Conservation (phyloP, 345 rosid genomes). For the Zanthoxylum bungeanum region DNA sequence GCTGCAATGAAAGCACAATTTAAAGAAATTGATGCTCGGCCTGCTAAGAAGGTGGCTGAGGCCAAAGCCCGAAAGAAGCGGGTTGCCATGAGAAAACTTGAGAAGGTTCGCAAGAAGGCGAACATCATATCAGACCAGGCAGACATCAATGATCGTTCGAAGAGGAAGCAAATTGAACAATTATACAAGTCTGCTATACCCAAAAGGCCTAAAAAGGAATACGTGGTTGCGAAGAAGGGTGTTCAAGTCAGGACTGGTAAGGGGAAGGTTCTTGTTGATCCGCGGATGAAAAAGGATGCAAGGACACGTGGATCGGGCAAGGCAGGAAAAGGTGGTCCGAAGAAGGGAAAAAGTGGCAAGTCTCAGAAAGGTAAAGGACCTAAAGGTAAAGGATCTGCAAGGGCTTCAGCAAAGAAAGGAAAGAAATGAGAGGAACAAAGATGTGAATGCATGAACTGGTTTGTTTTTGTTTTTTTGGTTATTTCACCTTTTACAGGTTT, state of each 20-base stretch:
- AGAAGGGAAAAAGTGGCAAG: slow-evolving; percentile 53
- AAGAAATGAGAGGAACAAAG: slow-evolving; percentile 35
- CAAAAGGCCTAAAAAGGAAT: slow-evolving; percentile 68
- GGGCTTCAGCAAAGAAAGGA: slow-evolving; percentile 42
- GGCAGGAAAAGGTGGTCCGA: slow-evolving; percentile 45
- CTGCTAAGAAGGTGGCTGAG: slow-evolving; percentile 93
- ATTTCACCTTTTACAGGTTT: too few relatives aligned
- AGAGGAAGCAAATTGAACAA: slow-evolving; percentile 79
- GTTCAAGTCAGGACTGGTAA: slow-evolving; percentile 74
- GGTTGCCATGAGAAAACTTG: slow-evolving; percentile 62
- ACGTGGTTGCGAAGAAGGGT: slow-evolving; percentile 90
- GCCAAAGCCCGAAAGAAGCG: slow-evolving; percentile 94
- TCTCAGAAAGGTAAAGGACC: slow-evolving; percentile 40
- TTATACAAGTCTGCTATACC: slow-evolving; percentile 79
- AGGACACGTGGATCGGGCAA: slow-evolving; percentile 54
- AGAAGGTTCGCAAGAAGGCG: slow-evolving; percentile 90
- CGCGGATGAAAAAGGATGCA: slow-evolving; percentile 78
- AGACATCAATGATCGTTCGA: slow-evolving; percentile 74
- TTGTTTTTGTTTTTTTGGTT: too few relatives aligned
- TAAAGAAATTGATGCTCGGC: slow-evolving; percentile 86
- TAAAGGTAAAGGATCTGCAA: slow-evolving; percentile 40
- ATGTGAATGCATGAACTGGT: slow-evolving; percentile 17
- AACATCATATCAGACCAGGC: slow-evolving; percentile 71
- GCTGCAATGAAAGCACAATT: slow-evolving; percentile 85
- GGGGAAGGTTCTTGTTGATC: slow-evolving; percentile 85